These are phyloP conservation scores for Candida succiphila DNA, from an alignment of 805 yeast genomes.

Conservation along the genomic window DNA sequence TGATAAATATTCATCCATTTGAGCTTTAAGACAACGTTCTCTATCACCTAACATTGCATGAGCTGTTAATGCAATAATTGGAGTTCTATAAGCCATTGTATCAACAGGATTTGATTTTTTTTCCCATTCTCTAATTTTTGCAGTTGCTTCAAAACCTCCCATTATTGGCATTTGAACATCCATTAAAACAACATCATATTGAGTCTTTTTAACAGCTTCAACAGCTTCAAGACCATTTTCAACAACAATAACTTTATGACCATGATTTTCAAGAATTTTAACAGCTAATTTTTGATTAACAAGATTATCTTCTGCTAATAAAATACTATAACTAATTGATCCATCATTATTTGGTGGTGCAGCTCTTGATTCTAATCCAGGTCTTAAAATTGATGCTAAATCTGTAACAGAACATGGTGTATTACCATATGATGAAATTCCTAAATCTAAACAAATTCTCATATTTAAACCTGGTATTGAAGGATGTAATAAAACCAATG, in stretches of 20 bases:
- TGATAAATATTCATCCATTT: constrained; percentile 87
- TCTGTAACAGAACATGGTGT: constrained; percentile 80
- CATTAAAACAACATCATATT: constrained; percentile 77
- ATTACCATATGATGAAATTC: constrained; percentile 81
- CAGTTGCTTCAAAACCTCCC: constrained; percentile 93
- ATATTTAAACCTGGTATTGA: constrained; percentile 69
- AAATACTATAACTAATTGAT: constrained; percentile 59
- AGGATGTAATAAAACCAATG: constrained; percentile 70
- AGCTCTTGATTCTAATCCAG: constrained; percentile 76
- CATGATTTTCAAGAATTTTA: constrained; percentile 74
- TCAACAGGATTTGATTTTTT: constrained; percentile 64
- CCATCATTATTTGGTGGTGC: constrained; percentile 76
- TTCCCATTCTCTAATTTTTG: constrained; percentile 82
- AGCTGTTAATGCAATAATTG: constrained; percentile 84
- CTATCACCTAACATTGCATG: constrained; percentile 94
- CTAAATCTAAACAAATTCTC: constrained; percentile 75
- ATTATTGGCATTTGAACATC: constrained; percentile 94
- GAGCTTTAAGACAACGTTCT: constrained; percentile 76
- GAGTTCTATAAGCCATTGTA: constrained; percentile 64
- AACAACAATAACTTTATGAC: constrained; percentile 76
- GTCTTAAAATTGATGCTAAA: constrained; percentile 72
- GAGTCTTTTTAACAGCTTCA: constrained; percentile 55
- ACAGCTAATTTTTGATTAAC: constrained; percentile 86
- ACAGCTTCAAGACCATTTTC: constrained; percentile 80
- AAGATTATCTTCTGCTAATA: constrained; percentile 80